Evolutionary conservation across 495 filamentous ascomycete genomes (phyloP), one percentile per base, ranked within the genome.

Genomic region (Bacidia rubella): DNA sequence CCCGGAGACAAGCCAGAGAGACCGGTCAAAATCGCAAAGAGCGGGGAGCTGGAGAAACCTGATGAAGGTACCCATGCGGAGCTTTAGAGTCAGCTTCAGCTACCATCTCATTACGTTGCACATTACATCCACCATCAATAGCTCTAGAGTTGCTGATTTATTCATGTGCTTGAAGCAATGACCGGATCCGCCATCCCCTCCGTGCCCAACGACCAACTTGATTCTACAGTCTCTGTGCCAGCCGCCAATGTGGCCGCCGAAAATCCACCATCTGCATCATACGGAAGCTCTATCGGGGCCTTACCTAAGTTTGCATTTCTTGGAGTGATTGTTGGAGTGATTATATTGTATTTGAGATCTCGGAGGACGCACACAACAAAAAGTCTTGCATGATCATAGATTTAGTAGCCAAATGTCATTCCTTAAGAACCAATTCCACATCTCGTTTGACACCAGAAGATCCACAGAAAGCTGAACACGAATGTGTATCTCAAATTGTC

Each of bases 31-130:
- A 94, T 98, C 62, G 80, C 68, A 48, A 93, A 96, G 81, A 90
- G 87, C 68, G 92, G 92, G 62, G 93, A 98, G 77, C 73, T 96
- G 49, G 74, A 79, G 68, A 75, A 90, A 58, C 84, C 87, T 61
- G 70, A 81, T 67, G 89, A 96, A 98, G 92, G 92, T 98, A 96
- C 86, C 77, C 86, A 93, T 69, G 81, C 83, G 70, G 92, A 97
- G 70, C 86, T 96, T 69, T 97, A 87, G 77, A 75, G 62, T 61
- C 57, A 54, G 54, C 57, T 61, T 57, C 56, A 57, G 50, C 42
- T 52, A 55, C 59, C 56, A 53, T 61, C 49, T 58, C 47, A 53
- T 45, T 64, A 54, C 54, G 60, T 52, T 49, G 46, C 27, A 50
- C 47, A 17, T 19, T 19, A 38, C 26, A n/a, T 38, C 22, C 32